Evolutionary conservation across 441 rosid genomes (phyloP).

Genomic region (Adansonia gregorii): DNA sequence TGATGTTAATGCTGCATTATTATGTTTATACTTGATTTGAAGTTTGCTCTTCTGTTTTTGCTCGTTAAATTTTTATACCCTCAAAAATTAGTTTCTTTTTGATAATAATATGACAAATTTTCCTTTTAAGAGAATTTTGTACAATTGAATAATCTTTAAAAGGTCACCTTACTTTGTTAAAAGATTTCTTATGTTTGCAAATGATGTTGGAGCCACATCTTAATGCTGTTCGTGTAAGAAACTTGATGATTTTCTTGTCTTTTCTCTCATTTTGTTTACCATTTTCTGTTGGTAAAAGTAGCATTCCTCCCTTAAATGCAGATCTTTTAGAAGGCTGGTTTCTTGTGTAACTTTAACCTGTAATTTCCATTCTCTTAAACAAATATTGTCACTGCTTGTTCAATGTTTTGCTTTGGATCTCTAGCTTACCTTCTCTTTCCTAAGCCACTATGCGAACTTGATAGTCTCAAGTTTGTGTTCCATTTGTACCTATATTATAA

Average conservation of each 20-base stretch:
- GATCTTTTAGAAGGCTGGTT: neutral
- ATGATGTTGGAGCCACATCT: neutral
- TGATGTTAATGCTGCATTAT: neutral
- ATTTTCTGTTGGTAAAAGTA: neutral
- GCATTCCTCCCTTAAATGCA: neutral
- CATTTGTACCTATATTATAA: neutral
- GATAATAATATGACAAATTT: neutral
- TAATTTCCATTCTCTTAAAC: neutral
- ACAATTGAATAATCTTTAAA: too few species aligned
- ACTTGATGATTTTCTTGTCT: slow-evolving; percentile 4
- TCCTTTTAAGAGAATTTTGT: too few species aligned
- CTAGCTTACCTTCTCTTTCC: neutral
- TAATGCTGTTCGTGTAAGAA: neutral
- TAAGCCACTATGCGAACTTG: too few species aligned
- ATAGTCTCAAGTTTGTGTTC: neutral
- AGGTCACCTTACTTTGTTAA: neutral
- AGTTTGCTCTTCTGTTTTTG: neutral
- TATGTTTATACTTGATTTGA: slow-evolving; percentile 1
- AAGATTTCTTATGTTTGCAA: neutral
- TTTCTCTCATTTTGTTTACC: neutral
- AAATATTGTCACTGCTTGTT: slow-evolving; percentile 25
- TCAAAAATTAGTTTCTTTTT: neutral
- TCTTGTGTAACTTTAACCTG: neutral
- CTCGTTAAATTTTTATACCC: neutral
- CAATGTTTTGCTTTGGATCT: neutral